Evolutionary conservation across 108 stramenopile genomes (phyloP), one percentile per base, ranked within the genome.

Genomic region (Pelagomonas calceolata): DNA sequence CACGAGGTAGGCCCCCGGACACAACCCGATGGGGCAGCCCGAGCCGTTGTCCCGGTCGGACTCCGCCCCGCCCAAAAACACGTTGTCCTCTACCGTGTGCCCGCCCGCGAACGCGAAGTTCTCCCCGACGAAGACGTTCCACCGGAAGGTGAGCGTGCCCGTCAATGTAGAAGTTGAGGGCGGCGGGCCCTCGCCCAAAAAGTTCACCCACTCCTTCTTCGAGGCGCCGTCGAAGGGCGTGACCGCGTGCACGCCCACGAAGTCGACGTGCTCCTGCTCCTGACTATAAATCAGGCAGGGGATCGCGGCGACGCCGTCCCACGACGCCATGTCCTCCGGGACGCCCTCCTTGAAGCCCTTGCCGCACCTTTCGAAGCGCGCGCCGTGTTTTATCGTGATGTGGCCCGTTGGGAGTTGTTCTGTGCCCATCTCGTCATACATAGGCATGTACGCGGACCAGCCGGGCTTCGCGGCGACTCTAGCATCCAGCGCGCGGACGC

Each of bases 41-140:
- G 51, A 7, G n/a, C n/a, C n/a, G n/a, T n/a, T n/a, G 14, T n/a
- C 32, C 15, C 60, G 34, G 21, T 4, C 43, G 34, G 18, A 9
- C 46, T 46, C 69, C n/a, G 30, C 68, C 12, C 68, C 68, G n/a
- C 30, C 32, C 16, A 71, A 29, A n/a, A 71, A 60, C 21, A 60
- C 51, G 51, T 60, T 60, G 51, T 60, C 64, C 32, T 33, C 37
- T 0, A 63, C 64, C 64, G 29, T 26, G 34, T 45, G 63, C 17
- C 36, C 12, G 31, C 64, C 12, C 64, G 46, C 21, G 51, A 60
- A 60, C 21, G 3, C 60, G 70, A 63, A 70, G 60, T 36, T 31
- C 35, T 51, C 70, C 21, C 70, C 70, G 70, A 70, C 34, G 32
- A 70, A 63, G 70, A 63, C 60, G 60, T 70, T 70, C 15, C 37